Conservation (phyloP, 768 basidiomycete genomes). For the Neoboletus magnificus region DNA sequence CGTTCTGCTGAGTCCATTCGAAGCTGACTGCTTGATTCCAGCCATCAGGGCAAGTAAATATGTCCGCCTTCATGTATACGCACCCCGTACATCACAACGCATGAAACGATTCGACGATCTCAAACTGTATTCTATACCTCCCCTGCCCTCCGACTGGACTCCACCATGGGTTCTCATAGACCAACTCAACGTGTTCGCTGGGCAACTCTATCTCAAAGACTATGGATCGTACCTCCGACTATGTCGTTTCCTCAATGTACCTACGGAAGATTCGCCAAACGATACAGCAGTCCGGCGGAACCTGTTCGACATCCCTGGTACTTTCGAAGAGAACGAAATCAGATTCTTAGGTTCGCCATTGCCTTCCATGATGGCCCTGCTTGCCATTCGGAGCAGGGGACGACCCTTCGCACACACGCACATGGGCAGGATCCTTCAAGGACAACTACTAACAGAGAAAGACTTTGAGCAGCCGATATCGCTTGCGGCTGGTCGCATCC, state of each 20-base stretch:
- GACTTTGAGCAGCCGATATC: neutral
- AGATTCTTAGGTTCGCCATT: neutral
- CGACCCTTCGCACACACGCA: neutral
- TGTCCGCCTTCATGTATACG: constrained; percentile 40
- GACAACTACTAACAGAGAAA: neutral
- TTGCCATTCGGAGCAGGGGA: neutral
- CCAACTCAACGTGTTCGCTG: constrained; percentile 11
- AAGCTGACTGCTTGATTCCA: constrained; percentile 38
- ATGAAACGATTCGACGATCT: constrained; percentile 37
- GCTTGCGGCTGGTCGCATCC: too few relatives aligned
- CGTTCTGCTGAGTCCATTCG: constrained; percentile 19
- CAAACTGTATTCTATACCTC: constrained; percentile 6
- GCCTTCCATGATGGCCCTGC: neutral
- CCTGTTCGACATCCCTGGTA: neutral
- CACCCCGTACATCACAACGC: constrained; percentile 34
- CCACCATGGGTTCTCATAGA: neutral
- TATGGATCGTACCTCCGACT: constrained; percentile 17
- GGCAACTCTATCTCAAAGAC: constrained; percentile 11
- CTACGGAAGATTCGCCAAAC: neutral
- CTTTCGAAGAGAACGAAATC: neutral
- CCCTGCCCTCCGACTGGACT: neutral
- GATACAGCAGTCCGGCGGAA: neutral
- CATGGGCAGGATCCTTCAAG: neutral
- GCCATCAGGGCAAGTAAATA: constrained; percentile 30
- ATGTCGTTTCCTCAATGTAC: constrained; percentile 22